These are phyloP conservation scores for Penicillium soppii DNA, from an alignment of 495 filamentous ascomycete genomes.

Conservation along the genomic window DNA sequence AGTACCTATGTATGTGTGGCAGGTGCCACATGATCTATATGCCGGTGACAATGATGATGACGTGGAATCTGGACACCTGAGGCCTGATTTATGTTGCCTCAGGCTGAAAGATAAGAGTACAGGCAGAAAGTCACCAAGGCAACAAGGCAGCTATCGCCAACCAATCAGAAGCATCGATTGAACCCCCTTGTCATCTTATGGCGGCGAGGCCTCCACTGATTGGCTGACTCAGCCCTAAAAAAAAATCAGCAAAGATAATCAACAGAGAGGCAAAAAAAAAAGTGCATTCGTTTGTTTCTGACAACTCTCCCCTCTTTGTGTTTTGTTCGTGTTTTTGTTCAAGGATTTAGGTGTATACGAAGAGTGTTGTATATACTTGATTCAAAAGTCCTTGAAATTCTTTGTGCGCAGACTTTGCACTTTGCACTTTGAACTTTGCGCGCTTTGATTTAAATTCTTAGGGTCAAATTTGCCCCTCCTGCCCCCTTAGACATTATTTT, in stretches of 20 bases:
- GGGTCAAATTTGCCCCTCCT: conserved; percentile 16
- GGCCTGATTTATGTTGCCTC: background rate
- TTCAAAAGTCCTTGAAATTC: conserved; percentile 2
- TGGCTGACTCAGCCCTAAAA: conserved; percentile 9
- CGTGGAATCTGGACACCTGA: background rate
- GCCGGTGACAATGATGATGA: too few relatives aligned
- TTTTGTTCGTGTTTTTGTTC: conserved; percentile 17
- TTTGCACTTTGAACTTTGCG: too few relatives aligned
- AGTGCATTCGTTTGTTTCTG: conserved; percentile 4
- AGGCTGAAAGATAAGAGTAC: background rate
- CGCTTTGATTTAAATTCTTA: too few relatives aligned
- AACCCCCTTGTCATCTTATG: background rate
- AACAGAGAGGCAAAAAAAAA: background rate
- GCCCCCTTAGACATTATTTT: conserved; percentile 1
- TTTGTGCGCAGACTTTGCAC: conserved; percentile 2
- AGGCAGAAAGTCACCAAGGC: background rate
- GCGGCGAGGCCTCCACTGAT: background rate
- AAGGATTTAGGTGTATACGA: conserved; percentile 6
- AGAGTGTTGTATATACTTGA: conserved; percentile 6
- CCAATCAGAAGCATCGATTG: conserved; percentile 1
- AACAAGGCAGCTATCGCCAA: background rate
- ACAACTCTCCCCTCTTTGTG: conserved; percentile 12
- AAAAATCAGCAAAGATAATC: conserved; percentile 16
- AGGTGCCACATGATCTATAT: too few relatives aligned
- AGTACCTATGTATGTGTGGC: too few relatives aligned